A percentile compares a stretch with the other conserved stretches of the same genome.
Evolutionary conservation across 768 basidiomycete species (phyloP).

Genomic region (Boletus speciosus): DNA sequence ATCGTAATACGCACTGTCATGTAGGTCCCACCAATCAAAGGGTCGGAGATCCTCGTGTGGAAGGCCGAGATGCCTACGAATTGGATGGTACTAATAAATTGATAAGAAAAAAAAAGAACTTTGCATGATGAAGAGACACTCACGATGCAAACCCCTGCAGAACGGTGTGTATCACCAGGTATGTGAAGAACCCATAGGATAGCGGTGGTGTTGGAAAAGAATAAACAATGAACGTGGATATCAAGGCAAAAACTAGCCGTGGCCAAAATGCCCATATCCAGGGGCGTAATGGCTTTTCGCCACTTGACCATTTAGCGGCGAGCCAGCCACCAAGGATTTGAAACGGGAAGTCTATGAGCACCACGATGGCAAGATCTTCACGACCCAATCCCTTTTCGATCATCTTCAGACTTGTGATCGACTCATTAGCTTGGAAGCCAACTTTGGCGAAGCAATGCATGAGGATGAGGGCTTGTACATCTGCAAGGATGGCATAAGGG

Average conservation of each 20-base stretch:
- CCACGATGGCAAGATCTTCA: conserved; percentile 93
- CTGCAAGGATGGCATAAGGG: conserved; percentile 38
- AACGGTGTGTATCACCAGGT: conserved; percentile 80
- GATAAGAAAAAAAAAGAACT: conserved; percentile 1
- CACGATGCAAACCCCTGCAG: conserved; percentile 82
- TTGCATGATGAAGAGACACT: conserved; percentile 28
- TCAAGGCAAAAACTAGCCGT: conserved; percentile 65
- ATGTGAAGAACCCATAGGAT: conserved; percentile 70
- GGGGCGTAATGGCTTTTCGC: conserved; percentile 72
- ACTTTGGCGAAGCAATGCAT: conserved; percentile 91
- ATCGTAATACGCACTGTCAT: conserved; percentile 76
- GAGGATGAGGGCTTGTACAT: conserved; percentile 83
- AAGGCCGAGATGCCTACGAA: conserved; percentile 99
- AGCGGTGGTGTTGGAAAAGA: conserved; percentile 81
- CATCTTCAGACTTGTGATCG: conserved; percentile 86
- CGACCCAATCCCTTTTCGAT: conserved; percentile 95
- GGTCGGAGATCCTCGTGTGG: conserved; percentile 95
- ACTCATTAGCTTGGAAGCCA: conserved; percentile 92
- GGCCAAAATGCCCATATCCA: conserved; percentile 95
- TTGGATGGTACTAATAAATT: conserved; percentile 76
- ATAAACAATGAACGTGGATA: conserved; percentile 75
- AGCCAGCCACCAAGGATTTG: conserved; percentile 94
- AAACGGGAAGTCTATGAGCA: conserved; percentile 96
- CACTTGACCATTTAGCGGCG: conserved; percentile 87
- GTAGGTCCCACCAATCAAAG: conserved; percentile 96